Evolutionary conservation across 108 stramenopile species (phyloP), one percentile per base, ranked within the genome.

Genomic region (Parietichytrium sp.): DNA sequence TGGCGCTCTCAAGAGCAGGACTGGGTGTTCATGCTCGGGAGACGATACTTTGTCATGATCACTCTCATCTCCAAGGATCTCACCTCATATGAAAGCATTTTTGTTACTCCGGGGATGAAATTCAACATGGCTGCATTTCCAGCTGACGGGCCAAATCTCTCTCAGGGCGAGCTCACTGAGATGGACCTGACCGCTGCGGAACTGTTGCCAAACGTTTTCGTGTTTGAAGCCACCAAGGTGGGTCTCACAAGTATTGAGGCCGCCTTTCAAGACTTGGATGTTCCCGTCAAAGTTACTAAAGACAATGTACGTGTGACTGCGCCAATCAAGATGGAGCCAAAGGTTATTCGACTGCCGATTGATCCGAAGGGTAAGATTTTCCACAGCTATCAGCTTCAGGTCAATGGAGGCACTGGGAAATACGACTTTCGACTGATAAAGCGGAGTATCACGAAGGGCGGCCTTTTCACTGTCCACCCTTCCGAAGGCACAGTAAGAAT

Each of bases 41-140:
- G 61, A 6, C 61, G 42, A 6, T 72, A 72, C 61, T 72, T 45
- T 42, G 42, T 72, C 42, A 72, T 72, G 61, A 42, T 42, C 7
- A 72, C 61, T 10, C 61, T 72, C 20, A n/a, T 33, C 10, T 72
- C 61, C 20, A 8, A 31, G n/a, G 6, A n/a, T 16, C 33, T 72
- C 42, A 42, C 61, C 38, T 16, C 18, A 42, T n/a, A 72, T 42
- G 38, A 72, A 38, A 38, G 36, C 10, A 72, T 72, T 42, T 72
- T 72, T 27, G 61, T 72, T 6, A 72, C 61, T 6, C 38, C 33
- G 23, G 61, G 45, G 33, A 72, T 72, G 61, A 8, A 72, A 16
- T 72, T 72, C 45, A 1, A 33, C 8, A 45, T 72, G 36, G 61
- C 61, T 10, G 16, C 36, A 7, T 6, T 45, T 13, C 10, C 2